A percentile compares a stretch with the other conserved stretches of the same genome.
Conservation (phyloP, 2,329 filamentous ascomycete genomes). For the Chlorencoelia australis region DNA sequence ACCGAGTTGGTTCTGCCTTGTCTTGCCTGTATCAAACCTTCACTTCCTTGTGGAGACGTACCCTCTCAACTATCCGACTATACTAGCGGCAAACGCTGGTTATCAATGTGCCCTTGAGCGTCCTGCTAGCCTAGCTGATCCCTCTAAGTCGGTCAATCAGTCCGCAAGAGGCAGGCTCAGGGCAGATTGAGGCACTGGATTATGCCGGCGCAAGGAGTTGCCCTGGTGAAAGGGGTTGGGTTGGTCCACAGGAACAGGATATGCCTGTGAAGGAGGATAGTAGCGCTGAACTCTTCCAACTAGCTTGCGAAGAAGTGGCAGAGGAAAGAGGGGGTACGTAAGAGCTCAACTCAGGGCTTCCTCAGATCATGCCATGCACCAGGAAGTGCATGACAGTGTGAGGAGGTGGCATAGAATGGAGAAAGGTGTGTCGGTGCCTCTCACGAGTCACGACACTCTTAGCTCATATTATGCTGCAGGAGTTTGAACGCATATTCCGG, state of each 20-base stretch:
- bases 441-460: constrained; percentile 10
- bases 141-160: constrained; percentile 6
- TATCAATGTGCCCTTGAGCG: too few relatives aligned
- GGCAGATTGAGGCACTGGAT: constrained; percentile 9
- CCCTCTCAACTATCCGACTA: too few relatives aligned
- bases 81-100: too few relatives aligned
- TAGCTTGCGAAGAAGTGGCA: constrained; percentile 6
- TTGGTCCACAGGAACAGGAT: constrained; percentile 8
- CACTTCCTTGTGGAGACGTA: too few relatives aligned
- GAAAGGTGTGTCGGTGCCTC: constrained; percentile 7
- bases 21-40: too few relatives aligned
- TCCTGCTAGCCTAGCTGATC: constrained; percentile 5
- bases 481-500: constrained; percentile 8
- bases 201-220: constrained; percentile 7
- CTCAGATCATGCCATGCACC: constrained; percentile 7
- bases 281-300: constrained; percentile 5
- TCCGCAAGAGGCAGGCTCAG: constrained; percentile 8
- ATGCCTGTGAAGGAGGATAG: constrained; percentile 4
- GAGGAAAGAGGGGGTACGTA: constrained; percentile 8
- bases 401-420: constrained; percentile 7
- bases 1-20: constrained; percentile 4
- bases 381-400: constrained; percentile 6
- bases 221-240: constrained; percentile 7
- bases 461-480: constrained; percentile 9
- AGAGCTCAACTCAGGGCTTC: constrained; percentile 9